Percentiles rank a stretch among this genome's conserved stretches.
These are phyloP conservation scores for Plasmodium relictum DNA, from an alignment of 169 alveolate species.

Conservation along the genomic window DNA sequence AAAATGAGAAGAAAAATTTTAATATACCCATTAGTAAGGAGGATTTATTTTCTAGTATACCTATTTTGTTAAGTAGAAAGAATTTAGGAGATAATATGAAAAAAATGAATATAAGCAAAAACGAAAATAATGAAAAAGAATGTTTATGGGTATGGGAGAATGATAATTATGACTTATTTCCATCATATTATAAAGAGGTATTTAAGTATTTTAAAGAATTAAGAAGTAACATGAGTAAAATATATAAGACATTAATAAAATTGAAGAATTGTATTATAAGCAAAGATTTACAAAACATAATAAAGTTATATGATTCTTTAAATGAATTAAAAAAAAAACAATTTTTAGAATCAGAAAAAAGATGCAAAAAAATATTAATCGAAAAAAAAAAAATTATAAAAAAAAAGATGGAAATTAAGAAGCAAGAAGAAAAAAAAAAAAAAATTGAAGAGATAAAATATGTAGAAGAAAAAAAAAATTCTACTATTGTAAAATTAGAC, in stretches of 20 bases:
- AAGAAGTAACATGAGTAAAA: constrained; percentile 51
- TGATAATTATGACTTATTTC: constrained; percentile 71
- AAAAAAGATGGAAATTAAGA: constrained; percentile 70
- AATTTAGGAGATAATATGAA: constrained; percentile 76
- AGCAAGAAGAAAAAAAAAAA: constrained; percentile 76
- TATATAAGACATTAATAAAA: constrained; percentile 68
- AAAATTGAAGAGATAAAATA: constrained; percentile 39
- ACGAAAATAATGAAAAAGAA: constrained; percentile 73
- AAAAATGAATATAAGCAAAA: constrained; percentile 58
- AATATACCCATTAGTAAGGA: constrained; percentile 48
- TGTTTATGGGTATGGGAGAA: constrained; percentile 77
- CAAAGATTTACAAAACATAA: constrained; percentile 47
- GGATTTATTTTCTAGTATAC: constrained; percentile 46
- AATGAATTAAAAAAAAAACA: constrained; percentile 68
- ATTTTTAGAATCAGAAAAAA: constrained; percentile 68
- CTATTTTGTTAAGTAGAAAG: constrained; percentile 66
- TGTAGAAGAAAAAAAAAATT: constrained; percentile 53
- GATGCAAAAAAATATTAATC: constrained; percentile 51
- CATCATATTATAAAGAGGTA: constrained; percentile 63
- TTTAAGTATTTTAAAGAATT: constrained; percentile 72
- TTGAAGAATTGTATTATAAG: constrained; percentile 43
- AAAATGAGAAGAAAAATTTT: background rate
- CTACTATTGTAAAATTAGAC: constrained; percentile 45
- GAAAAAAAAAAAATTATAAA: constrained; percentile 71
- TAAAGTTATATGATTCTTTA: constrained; percentile 57